Evolutionary conservation across 208 protist genomes (phyloP).

Genomic region (Herpetomonas tarakana): DNA sequence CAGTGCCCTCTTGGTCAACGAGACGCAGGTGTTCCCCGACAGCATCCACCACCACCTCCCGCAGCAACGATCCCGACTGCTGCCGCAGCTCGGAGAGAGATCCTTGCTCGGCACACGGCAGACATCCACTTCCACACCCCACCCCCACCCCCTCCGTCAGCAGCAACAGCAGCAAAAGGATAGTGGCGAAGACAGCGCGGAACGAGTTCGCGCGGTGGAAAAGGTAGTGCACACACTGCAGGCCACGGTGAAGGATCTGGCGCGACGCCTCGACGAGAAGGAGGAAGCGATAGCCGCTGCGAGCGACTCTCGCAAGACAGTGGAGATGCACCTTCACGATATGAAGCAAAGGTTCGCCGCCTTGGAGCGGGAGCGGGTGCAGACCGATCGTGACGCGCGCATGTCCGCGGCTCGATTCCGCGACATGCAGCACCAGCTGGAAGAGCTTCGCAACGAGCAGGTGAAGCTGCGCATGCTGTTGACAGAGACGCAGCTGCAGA

Average conservation of each 20-base stretch:
- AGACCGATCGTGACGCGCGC: conserved; percentile 13
- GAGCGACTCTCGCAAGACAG: neutral
- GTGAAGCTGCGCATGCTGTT: conserved; percentile 39
- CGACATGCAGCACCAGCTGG: conserved; percentile 14
- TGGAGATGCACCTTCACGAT: conserved; percentile 8
- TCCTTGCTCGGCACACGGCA: too few relatives aligned
- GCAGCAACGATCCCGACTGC: too few relatives aligned
- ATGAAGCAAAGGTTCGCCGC: conserved; percentile 14
- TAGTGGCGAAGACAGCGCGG: too few relatives aligned
- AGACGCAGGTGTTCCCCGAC: neutral
- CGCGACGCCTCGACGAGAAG: conserved; percentile 8
- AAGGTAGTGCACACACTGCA: conserved; percentile 24
- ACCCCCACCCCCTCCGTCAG: too few relatives aligned
- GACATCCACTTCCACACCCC: too few relatives aligned
- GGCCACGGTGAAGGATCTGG: conserved; percentile 18
- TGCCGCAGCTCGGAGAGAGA: too few relatives aligned
- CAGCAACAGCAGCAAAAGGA: too few relatives aligned
- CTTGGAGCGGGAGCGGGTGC: conserved; percentile 18
- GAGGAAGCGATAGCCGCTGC: neutral
- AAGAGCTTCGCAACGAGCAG: conserved; percentile 23
- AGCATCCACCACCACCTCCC: too few relatives aligned
- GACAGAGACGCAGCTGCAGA: conserved; percentile 20
- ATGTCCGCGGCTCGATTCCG: conserved; percentile 18
- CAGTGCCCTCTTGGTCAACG: neutral
- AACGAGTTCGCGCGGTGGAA: too few relatives aligned